These are phyloP conservation scores for Aspergillus fischeri DNA, from an alignment of 2,329 filamentous ascomycete species.

Conservation along the genomic window DNA sequence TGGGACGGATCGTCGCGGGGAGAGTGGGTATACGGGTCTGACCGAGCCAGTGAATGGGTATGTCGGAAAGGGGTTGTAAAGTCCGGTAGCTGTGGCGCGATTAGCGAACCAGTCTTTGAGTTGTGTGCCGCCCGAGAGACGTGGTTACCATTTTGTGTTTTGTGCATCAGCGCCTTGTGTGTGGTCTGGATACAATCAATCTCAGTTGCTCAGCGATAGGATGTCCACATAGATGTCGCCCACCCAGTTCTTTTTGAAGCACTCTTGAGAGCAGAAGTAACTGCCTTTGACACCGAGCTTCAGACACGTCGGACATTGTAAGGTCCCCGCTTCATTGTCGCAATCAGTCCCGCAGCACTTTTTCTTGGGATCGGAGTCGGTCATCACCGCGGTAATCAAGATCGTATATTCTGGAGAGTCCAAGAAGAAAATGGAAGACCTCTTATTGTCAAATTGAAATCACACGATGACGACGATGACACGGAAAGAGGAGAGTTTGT, in stretches of 20 bases:
- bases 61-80: constrained; percentile 81
- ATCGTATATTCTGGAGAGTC: background rate
- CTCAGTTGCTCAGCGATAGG: constrained; percentile 1
- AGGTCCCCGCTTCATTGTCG: constrained; percentile 70
- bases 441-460: too few relatives aligned
- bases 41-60: constrained; percentile 74
- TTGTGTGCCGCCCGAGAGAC: background rate
- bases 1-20: constrained; percentile 64
- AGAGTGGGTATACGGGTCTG: constrained; percentile 78
- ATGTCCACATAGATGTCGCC: constrained; percentile 21
- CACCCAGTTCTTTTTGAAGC: constrained; percentile 96
- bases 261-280: constrained; percentile 84
- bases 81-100: constrained; percentile 70
- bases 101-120: constrained; percentile 48
- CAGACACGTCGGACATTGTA: constrained; percentile 89
- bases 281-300: constrained; percentile 67
- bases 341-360: constrained; percentile 72
- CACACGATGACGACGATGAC: too few relatives aligned
- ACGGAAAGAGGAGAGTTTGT: too few relatives aligned
- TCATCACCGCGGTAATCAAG: background rate
- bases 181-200: background rate
- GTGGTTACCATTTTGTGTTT: constrained; percentile 68
- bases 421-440: background rate
- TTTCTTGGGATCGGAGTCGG: constrained; percentile 3
- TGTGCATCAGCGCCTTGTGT: constrained; percentile 50